phyloP scores from a whole-genome alignment of 345 rosid species.

The Clarkia xantiana region DNA sequence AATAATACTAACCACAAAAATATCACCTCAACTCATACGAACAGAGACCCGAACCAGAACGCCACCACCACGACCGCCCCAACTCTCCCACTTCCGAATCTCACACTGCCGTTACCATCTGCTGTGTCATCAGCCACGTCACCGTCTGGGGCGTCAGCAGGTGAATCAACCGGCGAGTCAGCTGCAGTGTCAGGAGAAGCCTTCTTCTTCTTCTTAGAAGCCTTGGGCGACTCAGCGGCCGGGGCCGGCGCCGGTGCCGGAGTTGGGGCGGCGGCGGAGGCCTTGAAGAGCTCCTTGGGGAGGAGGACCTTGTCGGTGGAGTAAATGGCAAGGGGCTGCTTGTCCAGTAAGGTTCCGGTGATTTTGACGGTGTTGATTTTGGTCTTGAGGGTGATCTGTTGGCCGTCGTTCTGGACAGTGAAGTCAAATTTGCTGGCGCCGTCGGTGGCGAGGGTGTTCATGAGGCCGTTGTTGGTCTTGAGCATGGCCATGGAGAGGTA shows the following conservation, averaged over 20 bases:
- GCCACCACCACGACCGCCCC: background rate
- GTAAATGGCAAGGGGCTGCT: constrained; percentile 76
- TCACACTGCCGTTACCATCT: constrained; percentile 3
- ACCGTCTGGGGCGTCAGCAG: constrained; percentile 9
- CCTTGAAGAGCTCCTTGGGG: constrained; percentile 76
- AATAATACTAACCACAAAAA: background rate
- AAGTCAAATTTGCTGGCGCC: constrained; percentile 73
- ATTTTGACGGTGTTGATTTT: constrained; percentile 56
- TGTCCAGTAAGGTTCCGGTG: constrained; percentile 58
- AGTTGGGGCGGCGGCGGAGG: constrained; percentile 41
- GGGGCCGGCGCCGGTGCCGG: constrained; percentile 72
- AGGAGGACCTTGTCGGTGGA: constrained; percentile 61
- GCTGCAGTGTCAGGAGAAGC: background rate
- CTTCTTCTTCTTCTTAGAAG: constrained; percentile 9
- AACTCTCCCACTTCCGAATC: constrained; percentile 4
- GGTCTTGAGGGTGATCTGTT: constrained; percentile 60
- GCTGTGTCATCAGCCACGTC: constrained; percentile 9
- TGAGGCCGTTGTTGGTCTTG: constrained; percentile 77
- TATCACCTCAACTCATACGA: constrained; percentile 4
- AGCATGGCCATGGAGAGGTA: constrained; percentile 71
- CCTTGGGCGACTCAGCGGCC: constrained; percentile 70
- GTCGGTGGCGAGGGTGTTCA: constrained; percentile 91
- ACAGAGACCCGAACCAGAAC: constrained; percentile 8
- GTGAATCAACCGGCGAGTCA: constrained; percentile 1
- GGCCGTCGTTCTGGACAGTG: constrained; percentile 81